phyloP scores from a whole-genome alignment of 23 red algal genomes.

The Chondrus crispus region DNA sequence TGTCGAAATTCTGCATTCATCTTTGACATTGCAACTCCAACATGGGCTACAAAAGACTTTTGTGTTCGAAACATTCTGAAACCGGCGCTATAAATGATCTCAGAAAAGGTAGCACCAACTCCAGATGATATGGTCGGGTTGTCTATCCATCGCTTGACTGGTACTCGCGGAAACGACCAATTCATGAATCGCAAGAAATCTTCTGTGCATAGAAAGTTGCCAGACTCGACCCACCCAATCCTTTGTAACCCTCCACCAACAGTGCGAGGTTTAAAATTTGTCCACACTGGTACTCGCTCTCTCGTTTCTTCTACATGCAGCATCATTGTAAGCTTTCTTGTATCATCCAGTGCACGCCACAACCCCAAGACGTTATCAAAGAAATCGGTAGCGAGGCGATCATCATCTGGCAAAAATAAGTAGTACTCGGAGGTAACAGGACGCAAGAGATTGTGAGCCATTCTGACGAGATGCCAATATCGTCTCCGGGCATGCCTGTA shows the following conservation, averaged over 20 bases:
- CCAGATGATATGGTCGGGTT: slow-evolving; percentile 59
- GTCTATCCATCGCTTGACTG: slow-evolving; percentile 35
- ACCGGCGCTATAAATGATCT: background rate
- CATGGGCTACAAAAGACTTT: slow-evolving; percentile 65
- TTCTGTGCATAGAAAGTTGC: slow-evolving; percentile 60
- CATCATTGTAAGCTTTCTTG: slow-evolving; percentile 72
- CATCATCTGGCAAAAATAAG: slow-evolving; percentile 88
- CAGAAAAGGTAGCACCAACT: slow-evolving; percentile 63
- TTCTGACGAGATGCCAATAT: slow-evolving; percentile 74
- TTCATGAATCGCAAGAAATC: slow-evolving; percentile 46
- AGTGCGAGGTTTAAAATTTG: slow-evolving; percentile 40
- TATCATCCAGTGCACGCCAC: slow-evolving; percentile 52
- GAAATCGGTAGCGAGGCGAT: slow-evolving; percentile 59
- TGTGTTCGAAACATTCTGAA: slow-evolving; percentile 61
- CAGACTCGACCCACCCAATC: slow-evolving; percentile 79
- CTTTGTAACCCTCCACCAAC: background rate
- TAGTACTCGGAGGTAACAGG: slow-evolving; percentile 39
- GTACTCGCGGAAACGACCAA: slow-evolving; percentile 53
- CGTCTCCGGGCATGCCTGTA: slow-evolving; percentile 68
- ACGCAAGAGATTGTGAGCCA: slow-evolving; percentile 54
- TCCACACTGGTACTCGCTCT: slow-evolving; percentile 71
- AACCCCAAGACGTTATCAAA: background rate
- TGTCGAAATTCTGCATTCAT: slow-evolving; percentile 55
- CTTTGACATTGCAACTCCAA: slow-evolving; percentile 33
- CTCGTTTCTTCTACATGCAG: slow-evolving; percentile 79